Evolutionary conservation across 1,284 basidiomycete genomes (phyloP).

Genomic region (Ganoderma resinaceum): DNA sequence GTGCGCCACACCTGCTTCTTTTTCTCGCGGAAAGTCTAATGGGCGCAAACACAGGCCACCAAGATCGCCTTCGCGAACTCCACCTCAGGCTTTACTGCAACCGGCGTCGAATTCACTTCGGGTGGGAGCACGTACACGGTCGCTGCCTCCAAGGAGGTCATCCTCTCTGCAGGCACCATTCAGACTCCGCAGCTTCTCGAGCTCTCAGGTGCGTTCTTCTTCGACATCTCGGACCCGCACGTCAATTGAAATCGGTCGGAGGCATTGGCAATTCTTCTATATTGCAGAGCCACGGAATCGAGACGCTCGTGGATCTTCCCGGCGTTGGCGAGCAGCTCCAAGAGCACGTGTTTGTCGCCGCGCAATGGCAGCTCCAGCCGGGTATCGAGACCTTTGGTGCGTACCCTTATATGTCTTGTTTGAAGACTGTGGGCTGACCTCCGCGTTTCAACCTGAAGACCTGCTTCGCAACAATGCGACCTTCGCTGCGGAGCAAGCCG

Average conservation of each 20-base stretch:
- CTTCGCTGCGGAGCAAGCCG: background rate
- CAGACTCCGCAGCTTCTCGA: slow-evolving; percentile 36
- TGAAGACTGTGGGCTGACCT: background rate
- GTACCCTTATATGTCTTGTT: background rate
- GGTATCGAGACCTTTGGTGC: slow-evolving; percentile 11
- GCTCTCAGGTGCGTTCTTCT: slow-evolving; percentile 28
- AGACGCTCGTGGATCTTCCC: slow-evolving; percentile 30
- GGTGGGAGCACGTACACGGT: slow-evolving; percentile 13
- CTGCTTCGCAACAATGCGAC: slow-evolving; percentile 11
- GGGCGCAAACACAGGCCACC: background rate
- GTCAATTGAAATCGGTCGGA: background rate
- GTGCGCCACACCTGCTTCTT: background rate
- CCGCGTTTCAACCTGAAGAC: background rate
- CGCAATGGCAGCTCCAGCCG: slow-evolving; percentile 3
- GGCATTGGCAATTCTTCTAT: slow-evolving; percentile 31
- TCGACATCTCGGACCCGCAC: background rate
- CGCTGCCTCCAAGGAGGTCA: slow-evolving; percentile 27
- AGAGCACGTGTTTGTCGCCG: slow-evolving; percentile 36
- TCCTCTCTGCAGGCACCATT: slow-evolving; percentile 28
- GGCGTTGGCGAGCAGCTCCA: slow-evolving; percentile 31
- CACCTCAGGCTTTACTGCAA: slow-evolving; percentile 57
- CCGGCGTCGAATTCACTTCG: slow-evolving; percentile 30
- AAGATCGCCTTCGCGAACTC: slow-evolving; percentile 5
- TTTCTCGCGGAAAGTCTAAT: background rate
- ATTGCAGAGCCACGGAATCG: slow-evolving; percentile 24